phyloP scores from a whole-genome alignment of 306 rosid species.

The Betula pendula region DNA sequence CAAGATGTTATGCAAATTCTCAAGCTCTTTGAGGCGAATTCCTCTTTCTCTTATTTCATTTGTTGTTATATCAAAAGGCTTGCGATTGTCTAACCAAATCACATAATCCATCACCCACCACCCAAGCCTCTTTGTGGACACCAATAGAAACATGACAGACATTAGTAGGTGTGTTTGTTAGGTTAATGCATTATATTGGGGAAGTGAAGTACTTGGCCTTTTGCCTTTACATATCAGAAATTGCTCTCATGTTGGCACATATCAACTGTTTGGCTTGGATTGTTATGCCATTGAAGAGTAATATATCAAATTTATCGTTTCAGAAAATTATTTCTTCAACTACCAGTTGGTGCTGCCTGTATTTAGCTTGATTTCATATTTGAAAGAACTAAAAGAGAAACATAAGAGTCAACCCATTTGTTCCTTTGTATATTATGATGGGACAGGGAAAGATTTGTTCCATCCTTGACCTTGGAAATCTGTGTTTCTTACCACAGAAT shows the following conservation, averaged over 20 bases:
- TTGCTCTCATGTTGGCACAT: constrained; percentile 11
- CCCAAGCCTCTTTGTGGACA: not conserved
- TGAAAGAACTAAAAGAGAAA: not conserved
- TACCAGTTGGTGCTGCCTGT: too few species aligned
- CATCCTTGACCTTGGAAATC: constrained; percentile 12
- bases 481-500: constrained; percentile 49
- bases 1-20: constrained; percentile 7
- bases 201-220: constrained; percentile 14
- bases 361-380: not conserved
- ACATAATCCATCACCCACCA: not conserved
- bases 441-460: not conserved
- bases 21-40: not conserved
- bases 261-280: constrained; percentile 5
- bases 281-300: not conserved
- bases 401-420: not conserved
- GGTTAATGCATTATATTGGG: constrained; percentile 2
- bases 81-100: not conserved
- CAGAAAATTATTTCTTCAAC: not conserved
- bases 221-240: constrained; percentile 3
- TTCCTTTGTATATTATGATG: not conserved
- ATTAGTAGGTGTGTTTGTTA: constrained; percentile 4
- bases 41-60: not conserved
- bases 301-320: constrained; percentile 3
- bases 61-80: too few species aligned
- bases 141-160: not conserved